Evolutionary conservation across 306 rosid species (phyloP).

Genomic region (Adenanthera pavonina): DNA sequence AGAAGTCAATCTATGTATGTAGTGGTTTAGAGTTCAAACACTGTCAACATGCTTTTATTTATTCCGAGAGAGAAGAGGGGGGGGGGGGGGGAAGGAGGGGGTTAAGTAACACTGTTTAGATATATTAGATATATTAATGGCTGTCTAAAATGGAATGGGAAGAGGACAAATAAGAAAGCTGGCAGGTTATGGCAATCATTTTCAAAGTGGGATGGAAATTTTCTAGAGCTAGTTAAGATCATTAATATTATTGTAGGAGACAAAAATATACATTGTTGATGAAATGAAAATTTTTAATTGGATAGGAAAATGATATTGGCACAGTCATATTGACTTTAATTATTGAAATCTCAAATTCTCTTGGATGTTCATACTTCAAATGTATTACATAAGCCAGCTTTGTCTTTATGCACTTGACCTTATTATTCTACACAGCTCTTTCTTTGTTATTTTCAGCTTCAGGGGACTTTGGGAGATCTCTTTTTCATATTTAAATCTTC

Average conservation of each 20-base stretch:
- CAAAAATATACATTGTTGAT: neutral
- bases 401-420: neutral
- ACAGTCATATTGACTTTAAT: neutral
- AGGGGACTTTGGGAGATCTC: neutral
- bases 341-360: neutral
- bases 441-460: neutral
- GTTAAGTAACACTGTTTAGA: neutral
- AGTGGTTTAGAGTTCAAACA: neutral
- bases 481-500: neutral
- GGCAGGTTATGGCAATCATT: neutral
- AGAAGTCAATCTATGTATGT: neutral
- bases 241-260: neutral
- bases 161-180: neutral
- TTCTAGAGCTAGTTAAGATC: neutral
- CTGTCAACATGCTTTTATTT: neutral
- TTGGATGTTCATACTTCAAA: neutral
- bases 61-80: neutral
- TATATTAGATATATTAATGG: no score
- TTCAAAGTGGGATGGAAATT: neutral
- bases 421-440: neutral
- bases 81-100: neutral
- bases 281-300: neutral
- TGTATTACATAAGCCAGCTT: neutral
- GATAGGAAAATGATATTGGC: neutral
- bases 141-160: neutral